Evolutionary conservation across 2,329 filamentous ascomycete genomes (phyloP), one percentile per base, ranked within the genome.

Genomic region (Mariannaea elegans): DNA sequence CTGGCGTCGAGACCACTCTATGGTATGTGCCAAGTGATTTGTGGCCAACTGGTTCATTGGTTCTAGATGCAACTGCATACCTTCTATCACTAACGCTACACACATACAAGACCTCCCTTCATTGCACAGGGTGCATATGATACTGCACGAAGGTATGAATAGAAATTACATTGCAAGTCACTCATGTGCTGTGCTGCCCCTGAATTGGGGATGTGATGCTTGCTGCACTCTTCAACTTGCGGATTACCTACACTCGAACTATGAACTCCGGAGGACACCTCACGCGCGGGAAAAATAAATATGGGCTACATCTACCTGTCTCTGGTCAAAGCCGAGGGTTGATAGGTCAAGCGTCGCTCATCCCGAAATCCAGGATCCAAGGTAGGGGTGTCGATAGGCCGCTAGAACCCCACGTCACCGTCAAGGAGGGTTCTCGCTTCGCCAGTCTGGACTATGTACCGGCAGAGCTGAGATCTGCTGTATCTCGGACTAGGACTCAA

Each of bases 151-250:
- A 38, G 49, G 44, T 16, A 59, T 59, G 49, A 10, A 47, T 62
- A 48, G 61, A 62, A 56, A 62, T 55, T 61, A 29, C 41, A 32
- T 32, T 45, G 23, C 10, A 36, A n/a, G 14, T 4, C 13, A 36
- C 12, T 36, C 12, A 36, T 9, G 6, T 6, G 9, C 44, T 39
- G 31, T 45, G 48, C 50, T 64, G 24, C 45, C 45, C 53, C 21
- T 36, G 27, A 48, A 64, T 62, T 49, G 38, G 29, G n/a, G 59
- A 54, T 64, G 42, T 29, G 27, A 54, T 58, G 59, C 65, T 66
- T 68, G 48, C 50, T 56, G 32, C 55, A 16, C 13, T 32, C 29
- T 23, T 16, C 31, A 46, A 24, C 9, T 19, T 19, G 3, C 16
- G 21, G 38, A 4, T 21, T n/a, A n/a, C n/a, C n/a, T n/a, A n/a